Evolutionary conservation across 2,329 filamentous ascomycete genomes (phyloP), one percentile per base, ranked within the genome.

Genomic region (Endothia cerciana): DNA sequence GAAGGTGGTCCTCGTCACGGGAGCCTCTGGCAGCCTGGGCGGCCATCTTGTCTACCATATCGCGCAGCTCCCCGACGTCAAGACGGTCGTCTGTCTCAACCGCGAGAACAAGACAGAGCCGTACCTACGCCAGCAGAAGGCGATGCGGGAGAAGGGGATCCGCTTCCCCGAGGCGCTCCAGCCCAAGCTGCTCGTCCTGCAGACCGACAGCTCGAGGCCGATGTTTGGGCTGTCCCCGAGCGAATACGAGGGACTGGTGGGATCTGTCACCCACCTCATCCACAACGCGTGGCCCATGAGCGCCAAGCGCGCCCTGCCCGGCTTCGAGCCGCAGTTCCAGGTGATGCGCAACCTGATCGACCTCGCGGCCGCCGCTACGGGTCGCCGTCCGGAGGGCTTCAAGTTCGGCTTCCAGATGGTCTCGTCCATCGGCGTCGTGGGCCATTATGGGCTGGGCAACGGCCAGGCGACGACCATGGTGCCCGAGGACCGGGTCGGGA

Each of bases 361-460:
- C 15, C 15, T 59, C 4, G 22, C 56, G 22, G 8, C 7, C 38
- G 56, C 13, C 17, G 11, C 7, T 15, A 22, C 22, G 10, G 8
- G 8, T n/a, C 22, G 19, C 13, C n/a, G 22, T 19, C 13, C n/a
- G n/a, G n/a, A n/a, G n/a, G n/a, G n/a, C n/a, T 3, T 13, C n/a
- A 43, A 30, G 22, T 11, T 59, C 5, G 71, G 64, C 10, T 81
- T 82, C 71, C 75, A 79, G 58, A 74, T 82, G 51, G 71, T 82
- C 6, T 82, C 81, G 0, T 82, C 80, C 40, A 78, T 82, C 43
- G 76, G 71, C 2, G 73, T 74, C 0, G 75, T 80, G 0, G 79
- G 77, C 8, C 68, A 73, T 25, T 73, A 76, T 58, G 71, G 72
- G 1, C 60, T 74, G 2, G 65, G 58, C 40, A 64, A 68, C 2